Evolutionary conservation across 2,329 filamentous ascomycete genomes (phyloP), one percentile per base, ranked within the genome.

Genomic region (Fusarium marasasianum): DNA sequence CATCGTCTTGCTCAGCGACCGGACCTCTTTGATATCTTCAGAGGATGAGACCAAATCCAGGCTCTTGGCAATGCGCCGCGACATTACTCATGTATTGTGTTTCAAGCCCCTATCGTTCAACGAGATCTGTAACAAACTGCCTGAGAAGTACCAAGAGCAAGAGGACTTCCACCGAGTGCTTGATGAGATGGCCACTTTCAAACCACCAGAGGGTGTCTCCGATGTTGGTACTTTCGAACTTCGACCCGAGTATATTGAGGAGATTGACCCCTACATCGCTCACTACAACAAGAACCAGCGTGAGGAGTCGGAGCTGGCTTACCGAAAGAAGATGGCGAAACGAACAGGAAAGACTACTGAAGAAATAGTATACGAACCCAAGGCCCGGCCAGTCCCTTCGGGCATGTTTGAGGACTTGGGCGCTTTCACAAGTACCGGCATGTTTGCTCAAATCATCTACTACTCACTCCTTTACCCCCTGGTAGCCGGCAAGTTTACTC

Each of bases 231-330:
- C 94, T 0, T 99, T 99, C 78, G 95, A 98, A 81, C 86, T 99
- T 58, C 96, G 95, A 80, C 91, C 93, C 9, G 90, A 97, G 69
- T 96, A 92, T 77, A 89, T 98, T 44, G 93, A 96, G 76, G 89
- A 97, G 53, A 91, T 99, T 57, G 97, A 99, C 80, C 96, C 97
- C 2, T 99, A 98, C 81, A 96, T 95, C 79, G 93, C 95, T 12
- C 95, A 98, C 80, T 99, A 98, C 82, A 97, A 92, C 79, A 97
- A 98, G 80, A 99, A 99, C 78, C 96, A 98, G 81, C 91, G 96
- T 57, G 96, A 99, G 80, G 96, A 99, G 81, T 94, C 96, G 0
- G 96, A 99, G 82, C 91, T 90, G 75, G 93, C 95, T 7, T 98
- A 96, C 84, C 94, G 93, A 77, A 92, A 93, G 78, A 93, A 94